These are phyloP conservation scores for Boletus fagicola DNA, from an alignment of 768 basidiomycete genomes.

Conservation along the genomic window DNA sequence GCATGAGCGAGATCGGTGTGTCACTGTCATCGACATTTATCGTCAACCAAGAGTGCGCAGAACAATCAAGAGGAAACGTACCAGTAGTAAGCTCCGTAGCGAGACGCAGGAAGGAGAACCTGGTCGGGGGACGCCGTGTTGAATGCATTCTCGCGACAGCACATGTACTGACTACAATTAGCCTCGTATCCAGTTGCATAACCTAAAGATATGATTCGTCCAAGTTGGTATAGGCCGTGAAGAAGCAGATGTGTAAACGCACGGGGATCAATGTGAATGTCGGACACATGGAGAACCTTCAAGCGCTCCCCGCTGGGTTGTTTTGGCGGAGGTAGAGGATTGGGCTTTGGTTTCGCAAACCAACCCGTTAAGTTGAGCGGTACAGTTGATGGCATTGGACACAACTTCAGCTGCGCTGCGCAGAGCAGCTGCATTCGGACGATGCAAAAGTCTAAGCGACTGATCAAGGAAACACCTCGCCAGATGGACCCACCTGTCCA, in stretches of 20 bases:
- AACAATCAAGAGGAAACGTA: neutral
- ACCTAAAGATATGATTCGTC: slow-evolving; percentile 36
- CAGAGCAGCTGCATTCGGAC: slow-evolving; percentile 32
- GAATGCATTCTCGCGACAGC: slow-evolving; percentile 55
- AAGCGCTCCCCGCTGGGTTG: slow-evolving; percentile 44
- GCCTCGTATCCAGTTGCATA: slow-evolving; percentile 69
- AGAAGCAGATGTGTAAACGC: slow-evolving; percentile 11
- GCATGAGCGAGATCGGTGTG: slow-evolving; percentile 53
- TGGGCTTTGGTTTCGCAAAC: slow-evolving; percentile 53
- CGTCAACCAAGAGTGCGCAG: neutral
- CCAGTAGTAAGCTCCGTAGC: slow-evolving; percentile 49
- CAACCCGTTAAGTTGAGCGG: slow-evolving; percentile 46
- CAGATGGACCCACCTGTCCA: slow-evolving; percentile 39
- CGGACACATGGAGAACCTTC: slow-evolving; percentile 50
- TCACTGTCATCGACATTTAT: slow-evolving; percentile 40
- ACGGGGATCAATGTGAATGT: slow-evolving; percentile 53
- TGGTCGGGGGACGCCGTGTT: slow-evolving; percentile 48
- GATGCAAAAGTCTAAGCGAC: neutral
- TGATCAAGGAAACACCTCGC: neutral
- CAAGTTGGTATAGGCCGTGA: neutral
- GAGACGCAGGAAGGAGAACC: slow-evolving; percentile 54
- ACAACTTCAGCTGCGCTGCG: slow-evolving; percentile 35
- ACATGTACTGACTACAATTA: slow-evolving; percentile 61
- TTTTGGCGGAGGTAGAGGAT: slow-evolving; percentile 40
- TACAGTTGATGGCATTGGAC: slow-evolving; percentile 39